Percentiles rank a stretch among this genome's conserved stretches.
These are phyloP conservation scores for Candida andamanensis DNA, from an alignment of 805 yeast genomes.

Conservation along the genomic window DNA sequence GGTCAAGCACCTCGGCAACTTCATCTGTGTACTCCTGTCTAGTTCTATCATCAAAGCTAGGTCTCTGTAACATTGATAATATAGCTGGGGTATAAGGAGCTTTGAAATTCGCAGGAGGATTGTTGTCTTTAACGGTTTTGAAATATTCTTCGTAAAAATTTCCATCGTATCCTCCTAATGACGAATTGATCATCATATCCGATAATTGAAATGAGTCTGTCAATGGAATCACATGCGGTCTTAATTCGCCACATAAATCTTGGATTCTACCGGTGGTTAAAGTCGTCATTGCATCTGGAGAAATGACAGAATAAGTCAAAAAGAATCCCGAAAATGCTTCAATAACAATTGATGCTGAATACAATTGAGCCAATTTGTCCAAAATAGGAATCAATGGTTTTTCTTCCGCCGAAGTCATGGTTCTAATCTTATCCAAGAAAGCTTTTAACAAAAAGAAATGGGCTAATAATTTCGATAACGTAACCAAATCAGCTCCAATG, in stretches of 20 bases:
- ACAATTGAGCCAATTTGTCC: conserved; percentile 28
- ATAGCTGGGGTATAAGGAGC: conserved; percentile 38
- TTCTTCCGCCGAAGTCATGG: conserved; percentile 16
- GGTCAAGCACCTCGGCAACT: conserved; percentile 26
- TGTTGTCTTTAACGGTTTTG: conserved; percentile 27
- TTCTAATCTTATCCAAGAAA: conserved; percentile 21
- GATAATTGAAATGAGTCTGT: conserved; percentile 42
- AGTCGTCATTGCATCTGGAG: conserved; percentile 24
- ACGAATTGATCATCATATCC: conserved; percentile 40
- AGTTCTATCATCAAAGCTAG: conserved; percentile 32
- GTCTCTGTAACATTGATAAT: conserved; percentile 37
- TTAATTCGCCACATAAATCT: conserved; percentile 28
- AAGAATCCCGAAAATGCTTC: conserved; percentile 32
- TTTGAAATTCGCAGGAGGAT: conserved; percentile 30
- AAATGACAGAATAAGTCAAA: conserved; percentile 28
- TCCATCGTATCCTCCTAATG: conserved; percentile 41
- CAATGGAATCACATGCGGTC: conserved; percentile 39
- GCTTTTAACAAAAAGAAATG: conserved; percentile 38
- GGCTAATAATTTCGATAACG: conserved; percentile 38
- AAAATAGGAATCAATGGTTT: conserved; percentile 24
- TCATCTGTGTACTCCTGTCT: conserved; percentile 34
- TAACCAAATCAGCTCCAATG: conserved; percentile 35
- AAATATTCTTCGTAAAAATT: conserved; percentile 42
- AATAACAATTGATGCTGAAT: conserved; percentile 26
- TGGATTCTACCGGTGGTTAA: conserved; percentile 25